Percentiles rank a stretch among this genome's conserved stretches.
These are phyloP conservation scores for Juncus effusus DNA, from an alignment of 176 grass and related monocot species.

Conservation along the genomic window DNA sequence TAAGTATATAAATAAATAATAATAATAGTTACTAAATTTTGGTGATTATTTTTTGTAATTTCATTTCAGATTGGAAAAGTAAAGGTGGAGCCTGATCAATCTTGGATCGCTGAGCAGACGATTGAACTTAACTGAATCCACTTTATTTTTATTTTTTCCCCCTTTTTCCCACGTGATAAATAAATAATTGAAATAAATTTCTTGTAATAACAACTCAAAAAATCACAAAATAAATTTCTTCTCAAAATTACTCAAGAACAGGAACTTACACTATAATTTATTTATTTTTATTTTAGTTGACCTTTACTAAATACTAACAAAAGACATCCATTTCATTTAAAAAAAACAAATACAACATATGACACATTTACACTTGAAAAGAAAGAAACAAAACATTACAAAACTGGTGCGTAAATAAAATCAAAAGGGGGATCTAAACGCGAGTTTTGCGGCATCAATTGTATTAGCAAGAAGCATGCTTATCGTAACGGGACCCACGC, in stretches of 20 bases:
- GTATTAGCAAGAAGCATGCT: conserved; percentile 90
- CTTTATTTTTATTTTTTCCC: not conserved
- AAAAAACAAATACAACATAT: too few species aligned
- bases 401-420: not conserved
- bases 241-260: too few species aligned
- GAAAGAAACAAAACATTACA: too few species aligned
- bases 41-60: conserved; percentile 28
- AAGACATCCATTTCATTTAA: too few species aligned
- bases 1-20: conserved; percentile 9
- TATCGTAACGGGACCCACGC: conserved; percentile 82
- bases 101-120: conserved; percentile 68
- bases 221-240: too few species aligned
- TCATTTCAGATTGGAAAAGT: conserved; percentile 53
- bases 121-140: conserved; percentile 41
- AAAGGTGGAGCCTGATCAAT: conserved; percentile 54
- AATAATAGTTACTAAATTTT: not conserved
- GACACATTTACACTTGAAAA: too few species aligned
- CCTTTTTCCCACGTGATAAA: conserved; percentile 6
- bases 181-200: conserved; percentile 2
- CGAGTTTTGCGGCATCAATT: conserved; percentile 63
- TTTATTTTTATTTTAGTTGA: too few species aligned
- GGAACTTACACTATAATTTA: too few species aligned
- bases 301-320: too few species aligned
- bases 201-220: too few species aligned
- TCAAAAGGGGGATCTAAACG: conserved; percentile 37